Base-by-base conservation (phyloP, 352 stramenopile species). In the Peronospora destructor region DNA sequence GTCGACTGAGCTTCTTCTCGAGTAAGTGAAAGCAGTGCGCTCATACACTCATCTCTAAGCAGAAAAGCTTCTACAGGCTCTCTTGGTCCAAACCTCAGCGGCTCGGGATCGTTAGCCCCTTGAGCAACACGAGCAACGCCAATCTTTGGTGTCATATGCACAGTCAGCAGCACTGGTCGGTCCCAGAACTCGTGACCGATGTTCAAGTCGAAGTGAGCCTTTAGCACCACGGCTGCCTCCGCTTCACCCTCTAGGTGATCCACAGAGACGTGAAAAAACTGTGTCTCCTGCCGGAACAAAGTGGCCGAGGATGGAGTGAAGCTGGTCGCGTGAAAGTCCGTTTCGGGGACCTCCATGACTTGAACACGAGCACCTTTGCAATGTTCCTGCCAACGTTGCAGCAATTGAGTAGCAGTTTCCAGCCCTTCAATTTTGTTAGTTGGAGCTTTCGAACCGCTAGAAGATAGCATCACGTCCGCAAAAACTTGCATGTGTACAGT, bases 221-320 rank as follows among this genome's bases (percentile, higher is more conserved):
- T 65, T 0, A 78, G 56, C 38, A 71, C 51, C 37, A 67, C 55
- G n/a, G 52, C 33, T 49, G 10, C 10, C 16, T 13, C 40, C 39
- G 21, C 0, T 34, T 14, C 32, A 10, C 40, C 14, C 12, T 68
- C 60, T 13, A 3, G 4, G 2, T 44, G 9, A 25, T 39, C 34
- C 23, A 63, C 39, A 21, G 51, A 61, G 10, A 68, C 49, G n/a
- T 74, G 45, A 40, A 46, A 50, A 29, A 86, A 51, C 23, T 71
- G 71, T 32, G 73, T 73, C 14, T 89, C 71, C 30, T 89, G 77
- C 8, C 73, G 64, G 38, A 83, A 86, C 21, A 89, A 61, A 13
- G 71, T 75, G 21, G 51, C 47, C 6, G 57, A 45, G 11, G 46
- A 45, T 33, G 56, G 9, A 30, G 40, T 26, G 13, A 53, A 49